Conservation (phyloP, 208 protist species). For the Naegleria lovaniensis region DNA sequence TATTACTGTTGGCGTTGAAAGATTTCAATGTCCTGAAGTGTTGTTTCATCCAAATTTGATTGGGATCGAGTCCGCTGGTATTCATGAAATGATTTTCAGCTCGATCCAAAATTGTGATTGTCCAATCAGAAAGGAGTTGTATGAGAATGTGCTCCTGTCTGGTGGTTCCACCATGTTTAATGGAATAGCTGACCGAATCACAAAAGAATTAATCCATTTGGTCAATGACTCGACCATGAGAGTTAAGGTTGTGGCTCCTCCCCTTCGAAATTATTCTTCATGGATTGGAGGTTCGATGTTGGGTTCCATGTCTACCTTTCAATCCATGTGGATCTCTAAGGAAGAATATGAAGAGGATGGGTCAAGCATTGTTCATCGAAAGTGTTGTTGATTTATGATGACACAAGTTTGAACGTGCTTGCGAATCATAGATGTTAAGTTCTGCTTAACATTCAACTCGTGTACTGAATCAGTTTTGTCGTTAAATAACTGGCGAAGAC, state of each 20-base stretch:
- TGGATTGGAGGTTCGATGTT: constrained; percentile 87
- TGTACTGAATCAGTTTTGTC: too few species aligned
- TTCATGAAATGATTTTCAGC: constrained; percentile 91
- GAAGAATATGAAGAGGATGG: neutral
- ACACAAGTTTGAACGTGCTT: neutral
- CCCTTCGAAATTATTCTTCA: constrained; percentile 62
- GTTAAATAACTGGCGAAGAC: too few species aligned
- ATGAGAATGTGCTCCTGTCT: neutral
- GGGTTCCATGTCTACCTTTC: constrained; percentile 69
- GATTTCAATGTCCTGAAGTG: constrained; percentile 85
- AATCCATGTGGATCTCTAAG: neutral
- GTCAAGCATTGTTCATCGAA: neutral
- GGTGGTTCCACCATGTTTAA: neutral
- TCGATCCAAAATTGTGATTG: constrained; percentile 92
- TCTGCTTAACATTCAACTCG: too few species aligned
- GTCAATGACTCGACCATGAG: constrained; percentile 47
- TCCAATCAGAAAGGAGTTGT: constrained; percentile 46
- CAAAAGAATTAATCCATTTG: constrained; percentile 79
- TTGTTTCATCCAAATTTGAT: constrained; percentile 91
- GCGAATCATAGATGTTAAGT: too few species aligned
- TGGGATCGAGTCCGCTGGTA: constrained; percentile 82
- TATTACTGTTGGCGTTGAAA: constrained; percentile 70
- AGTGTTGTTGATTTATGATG: neutral
- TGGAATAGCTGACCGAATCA: neutral
- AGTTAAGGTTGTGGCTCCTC: neutral